These are phyloP conservation scores for Fusarium sp. DNA, from an alignment of 2,329 filamentous ascomycete species.

Conservation along the genomic window DNA sequence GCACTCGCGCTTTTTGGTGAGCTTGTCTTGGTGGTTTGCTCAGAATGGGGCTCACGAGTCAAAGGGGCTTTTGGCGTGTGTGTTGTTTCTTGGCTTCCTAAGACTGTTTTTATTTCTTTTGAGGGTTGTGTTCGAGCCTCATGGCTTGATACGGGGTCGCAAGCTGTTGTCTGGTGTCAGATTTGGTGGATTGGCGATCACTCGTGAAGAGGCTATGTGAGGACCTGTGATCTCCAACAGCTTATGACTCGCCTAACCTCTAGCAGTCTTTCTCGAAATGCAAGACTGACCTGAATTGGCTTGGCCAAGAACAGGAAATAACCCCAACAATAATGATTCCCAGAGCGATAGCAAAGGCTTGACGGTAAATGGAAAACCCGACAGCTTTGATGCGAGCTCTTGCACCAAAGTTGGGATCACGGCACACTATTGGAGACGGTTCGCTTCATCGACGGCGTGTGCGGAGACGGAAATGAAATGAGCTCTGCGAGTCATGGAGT, in stretches of 20 bases:
- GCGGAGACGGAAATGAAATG: slow-evolving; percentile 39
- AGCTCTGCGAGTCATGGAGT: slow-evolving; percentile 37
- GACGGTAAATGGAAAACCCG: background rate
- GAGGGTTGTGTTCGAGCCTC: slow-evolving; percentile 11
- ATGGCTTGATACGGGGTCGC: background rate
- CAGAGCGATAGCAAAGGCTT: background rate
- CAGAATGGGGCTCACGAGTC: slow-evolving; percentile 21
- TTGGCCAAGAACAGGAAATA: background rate
- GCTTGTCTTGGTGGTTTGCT: slow-evolving; percentile 19
- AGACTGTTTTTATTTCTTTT: background rate
- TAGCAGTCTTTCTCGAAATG: background rate
- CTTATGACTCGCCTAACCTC: background rate
- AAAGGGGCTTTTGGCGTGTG: slow-evolving; percentile 13
- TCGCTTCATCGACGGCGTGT: slow-evolving; percentile 19
- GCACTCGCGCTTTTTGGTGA: slow-evolving; percentile 7
- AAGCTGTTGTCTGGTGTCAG: background rate
- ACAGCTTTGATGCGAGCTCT: slow-evolving; percentile 22
- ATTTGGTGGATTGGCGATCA: background rate
- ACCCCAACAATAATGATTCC: too few species aligned
- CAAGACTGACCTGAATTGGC: slow-evolving; percentile 1
- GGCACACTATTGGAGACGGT: slow-evolving; percentile 30
- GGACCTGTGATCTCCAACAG: background rate
- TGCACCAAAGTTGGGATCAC: slow-evolving; percentile 12
- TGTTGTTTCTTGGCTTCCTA: slow-evolving; percentile 3
- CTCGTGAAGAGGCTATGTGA: slow-evolving; percentile 15